Conservation (phyloP, 1,284 basidiomycete species). For the Melampsora larici-populina region DNA sequence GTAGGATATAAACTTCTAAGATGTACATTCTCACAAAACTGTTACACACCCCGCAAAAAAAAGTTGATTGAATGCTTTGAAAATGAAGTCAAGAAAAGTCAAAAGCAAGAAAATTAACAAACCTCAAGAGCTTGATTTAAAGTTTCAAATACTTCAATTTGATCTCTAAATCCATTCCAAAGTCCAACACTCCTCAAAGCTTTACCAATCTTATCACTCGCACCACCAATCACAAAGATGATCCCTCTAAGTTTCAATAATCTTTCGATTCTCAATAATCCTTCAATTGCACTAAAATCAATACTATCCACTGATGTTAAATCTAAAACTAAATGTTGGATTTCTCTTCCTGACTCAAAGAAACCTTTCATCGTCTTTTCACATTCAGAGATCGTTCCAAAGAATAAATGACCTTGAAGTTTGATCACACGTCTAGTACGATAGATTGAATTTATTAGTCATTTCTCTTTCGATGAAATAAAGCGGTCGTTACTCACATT, state of each 20-base stretch:
- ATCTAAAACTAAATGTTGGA: conserved; percentile 85
- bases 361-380: conserved; percentile 64
- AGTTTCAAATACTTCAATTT: conserved; percentile 72
- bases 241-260: conserved; percentile 73
- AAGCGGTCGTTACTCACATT: conserved; percentile 69
- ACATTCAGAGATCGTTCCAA: conserved; percentile 66
- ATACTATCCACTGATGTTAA: conserved; percentile 76
- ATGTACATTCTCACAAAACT: conserved; percentile 53
- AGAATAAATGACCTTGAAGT: conserved; percentile 73
- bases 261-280: conserved; percentile 85
- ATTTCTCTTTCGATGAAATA: conserved; percentile 57
- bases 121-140: conserved; percentile 85
- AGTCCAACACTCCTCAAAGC: conserved; percentile 72
- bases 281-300: conserved; percentile 92
- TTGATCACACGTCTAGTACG: conserved; percentile 32
- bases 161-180: conserved; percentile 64
- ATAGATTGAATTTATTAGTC: too few species aligned
- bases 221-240: conserved; percentile 83
- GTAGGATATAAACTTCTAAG: conserved; percentile 54
- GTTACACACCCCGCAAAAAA: too few species aligned
- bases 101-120: background rate
- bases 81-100: background rate
- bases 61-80: too few species aligned
- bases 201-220: conserved; percentile 61
- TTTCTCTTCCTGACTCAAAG: conserved; percentile 73